Conservation (phyloP, 768 basidiomycete species). For the Solioccasus polychromus region DNA sequence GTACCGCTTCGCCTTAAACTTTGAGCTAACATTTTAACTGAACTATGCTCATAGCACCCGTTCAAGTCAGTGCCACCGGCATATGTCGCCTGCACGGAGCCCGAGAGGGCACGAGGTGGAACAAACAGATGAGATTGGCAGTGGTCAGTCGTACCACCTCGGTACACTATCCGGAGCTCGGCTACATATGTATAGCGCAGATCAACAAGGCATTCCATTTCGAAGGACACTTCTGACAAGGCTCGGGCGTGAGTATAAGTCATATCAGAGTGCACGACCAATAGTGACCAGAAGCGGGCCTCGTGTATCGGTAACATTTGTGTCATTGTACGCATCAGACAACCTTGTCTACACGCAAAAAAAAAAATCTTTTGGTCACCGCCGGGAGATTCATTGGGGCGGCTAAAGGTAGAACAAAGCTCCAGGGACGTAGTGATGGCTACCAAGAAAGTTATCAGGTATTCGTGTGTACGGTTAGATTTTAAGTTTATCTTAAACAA, state of each 20-base stretch:
- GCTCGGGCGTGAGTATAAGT: slow-evolving; percentile 22
- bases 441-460: slow-evolving; percentile 16
- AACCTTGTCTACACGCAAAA: slow-evolving; percentile 14
- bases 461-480: slow-evolving; percentile 6
- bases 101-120: slow-evolving; percentile 1
- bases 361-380: slow-evolving; percentile 2
- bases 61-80: not conserved
- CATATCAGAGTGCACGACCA: slow-evolving; percentile 4
- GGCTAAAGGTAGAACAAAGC: slow-evolving; percentile 31
- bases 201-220: slow-evolving; percentile 25
- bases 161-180: slow-evolving; percentile 8
- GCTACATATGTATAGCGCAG: slow-evolving; percentile 4
- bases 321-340: slow-evolving; percentile 17
- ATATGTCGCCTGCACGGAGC: too few species aligned
- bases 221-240: slow-evolving; percentile 19
- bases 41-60: not conserved
- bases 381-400: slow-evolving; percentile 3
- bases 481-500: slow-evolving; percentile 21
- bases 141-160: not conserved
- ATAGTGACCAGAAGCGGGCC: slow-evolving; percentile 12
- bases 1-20: slow-evolving; percentile 2
- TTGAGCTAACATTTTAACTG: slow-evolving; percentile 7
- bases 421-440: slow-evolving; percentile 29
- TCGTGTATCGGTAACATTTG: slow-evolving; percentile 16
- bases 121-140: slow-evolving; percentile 1